Evolutionary conservation across 371 early-diverging fungal genomes (phyloP).

Genomic region (Choanephora cucurbitarum): DNA sequence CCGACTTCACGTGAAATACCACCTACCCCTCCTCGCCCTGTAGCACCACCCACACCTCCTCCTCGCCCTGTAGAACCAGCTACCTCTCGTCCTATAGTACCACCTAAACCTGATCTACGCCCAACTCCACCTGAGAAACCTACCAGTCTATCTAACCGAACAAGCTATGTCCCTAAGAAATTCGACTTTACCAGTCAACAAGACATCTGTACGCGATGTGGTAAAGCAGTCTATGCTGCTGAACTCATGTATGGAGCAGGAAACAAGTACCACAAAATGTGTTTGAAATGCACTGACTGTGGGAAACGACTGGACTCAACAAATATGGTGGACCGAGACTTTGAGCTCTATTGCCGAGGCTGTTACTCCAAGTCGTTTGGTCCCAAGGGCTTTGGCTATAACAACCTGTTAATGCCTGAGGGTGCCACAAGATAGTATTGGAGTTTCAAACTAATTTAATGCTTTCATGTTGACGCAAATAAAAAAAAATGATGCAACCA

Average conservation of each 20-base stretch:
- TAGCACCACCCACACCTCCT: conserved; percentile 1
- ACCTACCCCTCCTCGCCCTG: conserved; percentile 4
- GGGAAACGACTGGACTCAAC: conserved; percentile 48
- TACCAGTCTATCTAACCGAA: conserved; percentile 9
- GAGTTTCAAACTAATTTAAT: not conserved
- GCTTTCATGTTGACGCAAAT: conserved; percentile 3
- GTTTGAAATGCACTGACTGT: conserved; percentile 46
- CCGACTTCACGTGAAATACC: conserved; percentile 14
- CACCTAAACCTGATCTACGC: conserved; percentile 6
- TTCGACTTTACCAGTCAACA: conserved; percentile 36
- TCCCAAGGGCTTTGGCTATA: conserved; percentile 44
- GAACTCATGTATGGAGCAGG: conserved; percentile 50
- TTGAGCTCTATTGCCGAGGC: conserved; percentile 47
- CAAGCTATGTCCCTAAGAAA: conserved; percentile 48
- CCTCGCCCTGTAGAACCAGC: conserved; percentile 2
- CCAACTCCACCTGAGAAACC: not conserved
- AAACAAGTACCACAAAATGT: conserved; percentile 52
- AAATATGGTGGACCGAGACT: conserved; percentile 52
- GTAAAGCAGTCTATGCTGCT: conserved; percentile 52
- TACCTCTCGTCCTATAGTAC: conserved; percentile 3
- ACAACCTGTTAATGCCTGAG: conserved; percentile 31
- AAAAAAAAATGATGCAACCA: not conserved
- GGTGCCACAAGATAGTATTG: conserved; percentile 32
- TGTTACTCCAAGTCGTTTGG: conserved; percentile 50
- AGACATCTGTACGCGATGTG: conserved; percentile 47